These are phyloP conservation scores for Talaromyces islandicus DNA, from an alignment of 2,329 filamentous ascomycete genomes.

Conservation along the genomic window DNA sequence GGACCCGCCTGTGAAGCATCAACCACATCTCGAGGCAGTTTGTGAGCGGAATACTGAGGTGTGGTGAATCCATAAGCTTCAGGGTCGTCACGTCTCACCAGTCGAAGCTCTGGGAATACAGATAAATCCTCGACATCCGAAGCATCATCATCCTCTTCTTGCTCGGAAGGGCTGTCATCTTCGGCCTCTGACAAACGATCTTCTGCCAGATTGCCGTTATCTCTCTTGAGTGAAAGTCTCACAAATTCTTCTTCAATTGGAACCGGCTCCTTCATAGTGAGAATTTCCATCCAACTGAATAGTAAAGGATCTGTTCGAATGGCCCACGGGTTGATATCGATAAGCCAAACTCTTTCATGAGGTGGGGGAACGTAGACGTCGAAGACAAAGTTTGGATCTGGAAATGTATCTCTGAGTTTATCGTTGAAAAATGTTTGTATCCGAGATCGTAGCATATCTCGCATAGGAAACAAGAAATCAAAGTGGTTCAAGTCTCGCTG, in stretches of 20 bases:
- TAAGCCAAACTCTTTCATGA: constrained; percentile 71
- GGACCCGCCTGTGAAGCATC: constrained; percentile 61
- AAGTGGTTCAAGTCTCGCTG: constrained; percentile 91
- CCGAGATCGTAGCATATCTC: constrained; percentile 58
- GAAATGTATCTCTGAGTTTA: constrained; percentile 69
- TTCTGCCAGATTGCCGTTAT: constrained; percentile 8
- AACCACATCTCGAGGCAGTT: constrained; percentile 88
- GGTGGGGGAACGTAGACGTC: constrained; percentile 83
- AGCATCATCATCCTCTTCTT: constrained; percentile 34
- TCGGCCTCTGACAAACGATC: constrained; percentile 7
- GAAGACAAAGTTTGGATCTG: constrained; percentile 78
- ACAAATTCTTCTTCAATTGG: constrained; percentile 26
- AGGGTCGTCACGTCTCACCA: constrained; percentile 78
- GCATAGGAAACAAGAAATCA: constrained; percentile 68
- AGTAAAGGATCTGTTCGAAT: constrained; percentile 79
- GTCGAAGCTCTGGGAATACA: constrained; percentile 68
- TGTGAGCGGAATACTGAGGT: constrained; percentile 89
- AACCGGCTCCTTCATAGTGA: constrained; percentile 56
- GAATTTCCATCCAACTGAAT: constrained; percentile 83
- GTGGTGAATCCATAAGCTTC: constrained; percentile 82
- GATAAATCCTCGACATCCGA: constrained; percentile 46
- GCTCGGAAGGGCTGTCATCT: constrained; percentile 20
- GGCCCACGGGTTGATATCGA: constrained; percentile 96
- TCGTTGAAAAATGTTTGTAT: constrained; percentile 73
- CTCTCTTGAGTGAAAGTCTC: constrained; percentile 26